phyloP scores from a whole-genome alignment of 2,329 filamentous ascomycete genomes.

The Penicillium sp. region DNA sequence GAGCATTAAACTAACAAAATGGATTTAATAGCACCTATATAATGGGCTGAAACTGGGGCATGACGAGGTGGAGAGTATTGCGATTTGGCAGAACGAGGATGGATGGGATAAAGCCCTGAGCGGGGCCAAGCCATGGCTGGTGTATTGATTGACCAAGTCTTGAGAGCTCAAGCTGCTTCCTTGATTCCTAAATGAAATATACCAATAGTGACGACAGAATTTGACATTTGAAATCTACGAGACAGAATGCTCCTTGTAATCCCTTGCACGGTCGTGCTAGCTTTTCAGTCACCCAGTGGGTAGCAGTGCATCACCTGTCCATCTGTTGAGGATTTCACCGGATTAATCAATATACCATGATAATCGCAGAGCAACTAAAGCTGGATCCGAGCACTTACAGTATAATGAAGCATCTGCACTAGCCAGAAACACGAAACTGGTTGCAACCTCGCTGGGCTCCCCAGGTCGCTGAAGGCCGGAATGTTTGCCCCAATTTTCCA shows the following conservation, averaged over 20 bases:
- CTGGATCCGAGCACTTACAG: constrained; percentile 23
- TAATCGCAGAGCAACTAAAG: too few relatives aligned
- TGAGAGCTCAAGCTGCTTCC: constrained; percentile 1
- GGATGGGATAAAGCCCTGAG: constrained; percentile 35
- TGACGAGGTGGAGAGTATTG: constrained; percentile 36
- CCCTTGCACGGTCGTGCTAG: too few relatives aligned
- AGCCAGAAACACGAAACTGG: constrained; percentile 38
- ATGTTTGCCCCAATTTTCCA: constrained; percentile 30
- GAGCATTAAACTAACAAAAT: not conserved
- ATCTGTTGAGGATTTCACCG: too few relatives aligned
- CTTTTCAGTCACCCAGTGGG: constrained; percentile 4
- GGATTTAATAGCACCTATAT: constrained; percentile 31
- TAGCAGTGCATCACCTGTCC: constrained; percentile 9
- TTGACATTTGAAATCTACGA: too few relatives aligned
- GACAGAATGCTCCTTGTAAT: too few relatives aligned
- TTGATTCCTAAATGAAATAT: too few relatives aligned
- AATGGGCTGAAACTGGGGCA: constrained; percentile 36
- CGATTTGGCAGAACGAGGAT: constrained; percentile 34
- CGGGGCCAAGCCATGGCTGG: constrained; percentile 33
- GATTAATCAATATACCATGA: too few relatives aligned
- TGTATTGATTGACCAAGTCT: constrained; percentile 22
- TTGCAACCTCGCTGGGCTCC: constrained; percentile 38
- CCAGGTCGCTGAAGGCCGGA: constrained; percentile 32
- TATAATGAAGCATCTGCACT: constrained; percentile 34
- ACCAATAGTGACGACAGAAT: too few relatives aligned